A percentile compares a stretch with the other conserved stretches of the same genome.
These are phyloP conservation scores for Cladosporium sp. DNA, from an alignment of 2,329 filamentous ascomycete species.

Conservation along the genomic window DNA sequence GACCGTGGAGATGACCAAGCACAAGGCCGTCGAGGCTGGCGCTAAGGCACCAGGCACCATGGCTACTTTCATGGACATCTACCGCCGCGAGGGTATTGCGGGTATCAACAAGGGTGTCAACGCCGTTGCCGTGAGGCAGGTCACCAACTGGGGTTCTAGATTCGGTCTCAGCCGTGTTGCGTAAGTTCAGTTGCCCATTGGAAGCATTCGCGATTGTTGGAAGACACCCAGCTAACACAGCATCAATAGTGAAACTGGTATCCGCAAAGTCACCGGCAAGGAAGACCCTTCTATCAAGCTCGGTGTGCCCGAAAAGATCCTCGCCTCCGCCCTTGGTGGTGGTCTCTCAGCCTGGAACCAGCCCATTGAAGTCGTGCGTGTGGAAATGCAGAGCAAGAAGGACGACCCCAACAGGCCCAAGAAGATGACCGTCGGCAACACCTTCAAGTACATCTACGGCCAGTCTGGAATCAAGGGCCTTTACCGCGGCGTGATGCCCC, in stretches of 20 bases:
- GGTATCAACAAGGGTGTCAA: slow-evolving; percentile 99
- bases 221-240: not conserved
- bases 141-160: slow-evolving; percentile 97
- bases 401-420: slow-evolving; percentile 96
- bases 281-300: slow-evolving; percentile 69
- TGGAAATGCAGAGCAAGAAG: slow-evolving; percentile 99
- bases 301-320: slow-evolving; percentile 76
- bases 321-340: slow-evolving; percentile 82
- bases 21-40: slow-evolving; percentile 82
- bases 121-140: slow-evolving; percentile 95
- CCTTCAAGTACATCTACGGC: slow-evolving; percentile 78
- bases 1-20: slow-evolving; percentile 98
- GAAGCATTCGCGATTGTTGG: too few species aligned
- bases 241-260: slow-evolving; percentile 63
- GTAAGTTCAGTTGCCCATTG: slow-evolving; percentile 18
- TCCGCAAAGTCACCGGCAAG: slow-evolving; percentile 75
- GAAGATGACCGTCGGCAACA: slow-evolving; percentile 94
- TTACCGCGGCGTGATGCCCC: slow-evolving; percentile 90
- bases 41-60: slow-evolving; percentile 87
- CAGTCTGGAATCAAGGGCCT: slow-evolving; percentile 85
- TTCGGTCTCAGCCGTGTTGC: slow-evolving; percentile 92
- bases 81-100: slow-evolving; percentile 84
- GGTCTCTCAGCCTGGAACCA: slow-evolving; percentile 98
- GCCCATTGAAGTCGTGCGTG: slow-evolving; percentile 98
- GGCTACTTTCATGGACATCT: slow-evolving; percentile 94